These are phyloP conservation scores for Xylaria sp. DNA, from an alignment of 2,329 filamentous ascomycete species.

Conservation along the genomic window DNA sequence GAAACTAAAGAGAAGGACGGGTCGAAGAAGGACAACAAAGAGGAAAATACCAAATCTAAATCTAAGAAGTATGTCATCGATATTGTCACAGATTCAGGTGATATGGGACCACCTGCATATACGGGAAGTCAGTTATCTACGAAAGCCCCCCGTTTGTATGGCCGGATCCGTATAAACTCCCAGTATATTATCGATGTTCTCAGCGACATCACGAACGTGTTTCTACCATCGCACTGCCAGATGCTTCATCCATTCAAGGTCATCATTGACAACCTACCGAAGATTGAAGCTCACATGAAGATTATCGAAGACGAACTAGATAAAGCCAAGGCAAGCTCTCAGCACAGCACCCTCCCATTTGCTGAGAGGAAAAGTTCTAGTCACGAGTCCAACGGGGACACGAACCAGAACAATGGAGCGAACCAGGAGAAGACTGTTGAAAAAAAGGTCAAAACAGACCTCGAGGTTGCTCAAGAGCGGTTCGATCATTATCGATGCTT, in stretches of 20 bases:
- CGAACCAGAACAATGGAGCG: neutral
- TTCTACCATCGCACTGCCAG: slow-evolving; percentile 17
- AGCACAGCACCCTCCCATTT: neutral
- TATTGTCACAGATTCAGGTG: neutral
- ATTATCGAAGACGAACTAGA: slow-evolving; percentile 7
- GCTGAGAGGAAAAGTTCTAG: neutral
- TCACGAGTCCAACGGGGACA: neutral
- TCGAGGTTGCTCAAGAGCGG: slow-evolving; percentile 12
- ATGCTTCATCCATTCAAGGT: slow-evolving; percentile 24
- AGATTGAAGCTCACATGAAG: slow-evolving; percentile 3
- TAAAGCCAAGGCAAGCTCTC: neutral
- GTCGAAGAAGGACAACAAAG: slow-evolving; percentile 6
- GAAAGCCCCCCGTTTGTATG: neutral
- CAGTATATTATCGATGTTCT: slow-evolving; percentile 18
- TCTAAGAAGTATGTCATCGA: slow-evolving; percentile 4
- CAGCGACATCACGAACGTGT: slow-evolving; percentile 5
- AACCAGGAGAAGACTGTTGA: neutral
- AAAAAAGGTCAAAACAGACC: slow-evolving; percentile 3
- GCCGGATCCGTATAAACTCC: slow-evolving; percentile 25
- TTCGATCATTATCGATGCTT: slow-evolving; percentile 17
- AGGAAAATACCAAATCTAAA: neutral
- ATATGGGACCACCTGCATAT: neutral
- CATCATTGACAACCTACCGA: slow-evolving; percentile 20
- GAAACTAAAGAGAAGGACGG: slow-evolving; percentile 3
- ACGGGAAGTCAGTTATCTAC: neutral